Conservation (phyloP, 345 rosid genomes). For the Brassica incana region DNA sequence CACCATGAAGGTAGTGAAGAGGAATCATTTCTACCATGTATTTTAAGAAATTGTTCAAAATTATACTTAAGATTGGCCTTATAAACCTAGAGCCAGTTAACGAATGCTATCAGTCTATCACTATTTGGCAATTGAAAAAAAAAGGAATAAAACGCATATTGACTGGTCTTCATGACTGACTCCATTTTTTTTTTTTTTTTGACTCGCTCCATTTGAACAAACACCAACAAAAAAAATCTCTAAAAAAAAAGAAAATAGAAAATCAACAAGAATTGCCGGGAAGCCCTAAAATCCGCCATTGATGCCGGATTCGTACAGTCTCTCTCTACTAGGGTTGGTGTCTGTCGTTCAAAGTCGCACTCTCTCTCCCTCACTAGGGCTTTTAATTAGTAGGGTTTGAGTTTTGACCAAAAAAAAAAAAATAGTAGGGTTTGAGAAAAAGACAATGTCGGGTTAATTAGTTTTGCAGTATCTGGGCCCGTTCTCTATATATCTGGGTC, state of each 20-base stretch:
- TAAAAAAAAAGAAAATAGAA: not conserved
- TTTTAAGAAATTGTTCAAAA: not conserved
- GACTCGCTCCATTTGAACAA: slow-evolving; percentile 6
- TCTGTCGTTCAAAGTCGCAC: slow-evolving; percentile 28
- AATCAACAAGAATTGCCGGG: slow-evolving; percentile 1
- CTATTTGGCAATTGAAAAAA: not conserved
- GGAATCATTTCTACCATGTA: not conserved
- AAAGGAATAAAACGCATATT: not conserved
- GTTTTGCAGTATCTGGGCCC: not conserved
- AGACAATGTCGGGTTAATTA: slow-evolving; percentile 3
- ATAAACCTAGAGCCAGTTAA: not conserved
- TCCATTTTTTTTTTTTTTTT: no score
- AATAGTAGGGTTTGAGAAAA: slow-evolving; percentile 19
- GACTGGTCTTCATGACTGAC: not conserved
- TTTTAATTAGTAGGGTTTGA: slow-evolving; percentile 25
- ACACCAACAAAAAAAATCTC: not conserved
- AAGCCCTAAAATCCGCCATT: slow-evolving; percentile 38
- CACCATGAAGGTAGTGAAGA: not conserved
- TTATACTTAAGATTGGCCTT: not conserved
- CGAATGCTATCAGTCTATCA: not conserved
- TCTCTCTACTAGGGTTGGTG: slow-evolving; percentile 35
- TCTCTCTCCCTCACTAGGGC: slow-evolving; percentile 20
- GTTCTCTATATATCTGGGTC: slow-evolving; percentile 28
- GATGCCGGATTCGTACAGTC: slow-evolving; percentile 34
- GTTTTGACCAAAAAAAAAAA: no score